Evolutionary conservation across 768 basidiomycete genomes (phyloP).

Genomic region (Lactarius trivialis): DNA sequence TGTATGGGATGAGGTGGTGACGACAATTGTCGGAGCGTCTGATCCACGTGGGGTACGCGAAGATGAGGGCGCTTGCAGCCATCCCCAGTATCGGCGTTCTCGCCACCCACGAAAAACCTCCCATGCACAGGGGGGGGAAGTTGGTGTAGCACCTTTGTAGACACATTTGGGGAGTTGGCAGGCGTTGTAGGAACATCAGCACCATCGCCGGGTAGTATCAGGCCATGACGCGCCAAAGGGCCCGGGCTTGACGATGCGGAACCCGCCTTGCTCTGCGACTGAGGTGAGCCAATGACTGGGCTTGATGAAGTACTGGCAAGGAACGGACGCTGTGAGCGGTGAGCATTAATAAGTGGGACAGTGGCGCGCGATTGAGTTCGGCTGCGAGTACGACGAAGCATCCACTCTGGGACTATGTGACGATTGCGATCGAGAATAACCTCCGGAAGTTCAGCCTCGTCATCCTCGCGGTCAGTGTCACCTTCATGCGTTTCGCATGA

Average conservation of each 20-base stretch:
- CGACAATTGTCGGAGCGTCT: slow-evolving; percentile 8
- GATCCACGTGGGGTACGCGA: slow-evolving; percentile 34
- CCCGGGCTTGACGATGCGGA: slow-evolving; percentile 31
- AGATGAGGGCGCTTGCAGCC: slow-evolving; percentile 28
- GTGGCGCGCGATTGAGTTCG: slow-evolving; percentile 42
- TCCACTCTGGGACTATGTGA: slow-evolving; percentile 96
- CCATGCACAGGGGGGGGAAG: slow-evolving; percentile 9
- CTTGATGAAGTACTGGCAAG: slow-evolving; percentile 58
- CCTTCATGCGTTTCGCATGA: slow-evolving; percentile 30
- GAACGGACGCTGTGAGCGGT: slow-evolving; percentile 38
- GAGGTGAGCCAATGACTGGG: slow-evolving; percentile 50
- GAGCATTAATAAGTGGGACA: slow-evolving; percentile 31
- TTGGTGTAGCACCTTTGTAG: slow-evolving; percentile 7
- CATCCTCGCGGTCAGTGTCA: slow-evolving; percentile 35
- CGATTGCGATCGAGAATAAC: slow-evolving; percentile 86
- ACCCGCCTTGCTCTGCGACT: slow-evolving; percentile 14
- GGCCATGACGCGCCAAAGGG: slow-evolving; percentile 36
- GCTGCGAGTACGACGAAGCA: slow-evolving; percentile 49
- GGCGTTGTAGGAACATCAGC: slow-evolving; percentile 42
- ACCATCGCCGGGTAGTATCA: slow-evolving; percentile 34
- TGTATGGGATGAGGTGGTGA: not conserved
- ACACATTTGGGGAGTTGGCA: slow-evolving; percentile 39
- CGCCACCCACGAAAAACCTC: slow-evolving; percentile 10
- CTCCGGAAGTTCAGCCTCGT: slow-evolving; percentile 85
- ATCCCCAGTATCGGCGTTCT: slow-evolving; percentile 30